Evolutionary conservation across 1,284 basidiomycete genomes (phyloP), one percentile per base, ranked within the genome.

Genomic region (Phellopilus nigrolimitatus): DNA sequence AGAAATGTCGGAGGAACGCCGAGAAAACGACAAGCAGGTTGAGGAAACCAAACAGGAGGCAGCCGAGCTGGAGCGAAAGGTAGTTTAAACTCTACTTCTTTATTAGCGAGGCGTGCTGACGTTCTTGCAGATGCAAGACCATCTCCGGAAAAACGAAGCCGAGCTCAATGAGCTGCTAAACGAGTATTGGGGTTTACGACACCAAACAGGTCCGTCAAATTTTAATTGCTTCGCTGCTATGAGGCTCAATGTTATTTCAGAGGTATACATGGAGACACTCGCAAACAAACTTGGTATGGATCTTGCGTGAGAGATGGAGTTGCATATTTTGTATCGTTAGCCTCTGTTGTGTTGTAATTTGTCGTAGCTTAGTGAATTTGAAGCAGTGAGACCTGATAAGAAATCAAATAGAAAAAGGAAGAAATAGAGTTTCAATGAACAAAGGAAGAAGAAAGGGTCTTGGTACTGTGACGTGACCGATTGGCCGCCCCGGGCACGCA

Each of bases 191-290:
- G 80, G 77, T 51, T 71, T 92, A 55, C 73, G 89, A 46, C 82
- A 87, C 61, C 81, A 84, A 62, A 84, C 88, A 56, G 87, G 90
- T 88, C 63, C 12, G 7, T 28, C 15, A 52, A 9, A 17, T 6
- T 21, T 37, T 47, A 33, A 37, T 51, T 31, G 10, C 4, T 22
- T 30, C 46, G n/a, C 52, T 3, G 21, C 9, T 22, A 28, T 21
- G 47, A 36, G 30, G 43, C 51, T 54, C 38, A 58, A 25, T 31
- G 41, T 15, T n/a, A 10, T 27, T 15, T 34, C 54, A 88, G 86
- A 88, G 63, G 75, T 88, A 1, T 89, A 88, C 59, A 88, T 88
- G 84, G 86, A 88, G 64, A 88, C 81, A 0, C 68, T 89, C 13
- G 83, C 85, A 3, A 84, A 85, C 64, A 76, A 78, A 56, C 63